A percentile compares a stretch with the other conserved stretches of the same genome.
Evolutionary conservation across 805 yeast species (phyloP).

Genomic region (Candida andamanensis): DNA sequence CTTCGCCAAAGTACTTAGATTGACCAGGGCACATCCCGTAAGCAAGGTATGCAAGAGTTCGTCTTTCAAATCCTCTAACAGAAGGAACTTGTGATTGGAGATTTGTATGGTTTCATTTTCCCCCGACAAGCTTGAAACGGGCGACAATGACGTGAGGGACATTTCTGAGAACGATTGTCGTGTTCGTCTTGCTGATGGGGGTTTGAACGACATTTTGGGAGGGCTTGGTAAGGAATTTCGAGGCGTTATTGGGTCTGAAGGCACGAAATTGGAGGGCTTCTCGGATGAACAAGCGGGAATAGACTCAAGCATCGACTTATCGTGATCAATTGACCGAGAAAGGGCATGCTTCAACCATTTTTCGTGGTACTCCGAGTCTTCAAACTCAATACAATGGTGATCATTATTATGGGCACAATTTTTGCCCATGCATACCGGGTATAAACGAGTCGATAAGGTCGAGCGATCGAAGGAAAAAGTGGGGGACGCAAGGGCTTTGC

Average conservation of each 20-base stretch:
- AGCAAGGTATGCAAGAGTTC: slow-evolving; percentile 25
- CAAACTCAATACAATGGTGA: slow-evolving; percentile 5
- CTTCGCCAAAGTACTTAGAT: slow-evolving; percentile 20
- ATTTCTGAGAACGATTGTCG: slow-evolving; percentile 1
- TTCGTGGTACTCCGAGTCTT: slow-evolving; percentile 3
- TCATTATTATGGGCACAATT: background rate
- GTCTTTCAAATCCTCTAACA: slow-evolving; percentile 25
- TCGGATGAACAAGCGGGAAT: too few species aligned
- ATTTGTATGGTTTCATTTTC: slow-evolving; percentile 14
- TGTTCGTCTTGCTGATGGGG: background rate
- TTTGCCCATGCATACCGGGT: slow-evolving; percentile 8
- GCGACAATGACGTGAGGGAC: slow-evolving; percentile 16
- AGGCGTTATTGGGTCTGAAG: too few species aligned
- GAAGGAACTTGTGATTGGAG: slow-evolving; percentile 12
- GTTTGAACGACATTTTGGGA: background rate
- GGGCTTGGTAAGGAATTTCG: background rate
- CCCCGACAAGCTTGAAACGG: slow-evolving; percentile 12
- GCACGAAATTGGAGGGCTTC: too few species aligned
- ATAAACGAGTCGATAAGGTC: slow-evolving; percentile 2
- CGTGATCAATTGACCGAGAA: slow-evolving; percentile 9
- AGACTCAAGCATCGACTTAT: slow-evolving; percentile 1
- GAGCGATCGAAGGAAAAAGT: slow-evolving; percentile 8
- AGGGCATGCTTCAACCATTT: slow-evolving; percentile 7
- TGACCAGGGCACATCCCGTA: slow-evolving; percentile 17
- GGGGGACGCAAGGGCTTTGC: slow-evolving; percentile 1